A percentile compares a stretch with the other conserved stretches of the same genome.
These are phyloP conservation scores for Thuidium tamariscinum DNA, from an alignment of 225 moss, liverwort and hornwort species.

Conservation along the genomic window DNA sequence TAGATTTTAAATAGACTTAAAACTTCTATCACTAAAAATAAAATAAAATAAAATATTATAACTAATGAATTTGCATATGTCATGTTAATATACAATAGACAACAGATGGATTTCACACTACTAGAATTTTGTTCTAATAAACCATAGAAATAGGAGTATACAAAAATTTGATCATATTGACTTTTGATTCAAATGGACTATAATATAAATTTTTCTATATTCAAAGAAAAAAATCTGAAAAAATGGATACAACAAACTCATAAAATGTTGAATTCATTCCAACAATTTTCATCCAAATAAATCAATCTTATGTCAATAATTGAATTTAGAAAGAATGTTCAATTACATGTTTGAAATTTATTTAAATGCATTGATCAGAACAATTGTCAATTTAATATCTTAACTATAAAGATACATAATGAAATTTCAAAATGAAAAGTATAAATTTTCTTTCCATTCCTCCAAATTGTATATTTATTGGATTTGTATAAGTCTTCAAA, in stretches of 20 bases:
- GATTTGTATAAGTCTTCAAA: neutral
- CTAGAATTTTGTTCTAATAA: neutral
- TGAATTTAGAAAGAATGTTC: rapidly evolving
- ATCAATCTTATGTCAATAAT: neutral
- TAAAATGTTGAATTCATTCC: neutral
- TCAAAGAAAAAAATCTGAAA: neutral
- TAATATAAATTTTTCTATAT: too few relatives aligned
- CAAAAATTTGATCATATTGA: neutral
- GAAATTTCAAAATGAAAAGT: neutral
- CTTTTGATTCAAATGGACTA: neutral
- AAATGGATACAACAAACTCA: neutral
- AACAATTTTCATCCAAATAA: neutral
- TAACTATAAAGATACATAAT: neutral
- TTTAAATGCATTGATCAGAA: neutral
- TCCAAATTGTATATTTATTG: neutral
- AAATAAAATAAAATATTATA: neutral
- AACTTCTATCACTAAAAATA: neutral
- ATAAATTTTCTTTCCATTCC: neutral
- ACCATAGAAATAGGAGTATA: neutral
- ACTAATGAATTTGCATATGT: neutral
- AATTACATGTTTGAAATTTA: neutral
- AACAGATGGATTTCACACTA: neutral
- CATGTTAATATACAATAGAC: neutral
- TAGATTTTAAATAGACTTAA: neutral
- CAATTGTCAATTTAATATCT: neutral